phyloP scores from a whole-genome alignment of 371 early-diverging fungal species.

The Mucor irregularis region DNA sequence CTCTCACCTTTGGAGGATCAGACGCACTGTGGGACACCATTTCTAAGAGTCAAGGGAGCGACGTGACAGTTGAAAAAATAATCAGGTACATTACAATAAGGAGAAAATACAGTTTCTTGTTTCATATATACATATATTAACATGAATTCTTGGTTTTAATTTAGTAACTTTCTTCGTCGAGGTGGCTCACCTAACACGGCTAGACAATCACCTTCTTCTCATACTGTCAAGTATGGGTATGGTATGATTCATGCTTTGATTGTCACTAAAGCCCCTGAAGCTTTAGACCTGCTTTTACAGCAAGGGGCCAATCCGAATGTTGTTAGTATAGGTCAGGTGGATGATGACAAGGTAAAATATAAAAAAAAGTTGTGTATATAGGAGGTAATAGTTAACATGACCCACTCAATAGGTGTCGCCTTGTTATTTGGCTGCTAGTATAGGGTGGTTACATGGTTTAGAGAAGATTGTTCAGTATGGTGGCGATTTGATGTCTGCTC shows the following conservation, averaged over 20 bases:
- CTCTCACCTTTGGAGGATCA: constrained; percentile 45
- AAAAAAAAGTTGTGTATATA: not conserved
- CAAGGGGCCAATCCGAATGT: constrained; percentile 50
- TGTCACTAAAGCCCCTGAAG: constrained; percentile 33
- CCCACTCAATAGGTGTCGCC: constrained; percentile 38
- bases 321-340: constrained; percentile 30
- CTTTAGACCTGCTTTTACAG: constrained; percentile 39
- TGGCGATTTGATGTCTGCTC: constrained; percentile 41
- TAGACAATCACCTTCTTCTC: constrained; percentile 32
- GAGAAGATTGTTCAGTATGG: constrained; percentile 42
- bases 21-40: constrained; percentile 50
- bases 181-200: constrained; percentile 54
- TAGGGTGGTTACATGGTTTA: constrained; percentile 43
- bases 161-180: constrained; percentile 42
- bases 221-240: constrained; percentile 44
- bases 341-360: constrained; percentile 40
- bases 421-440: constrained; percentile 44
- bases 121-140: not conserved
- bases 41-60: constrained; percentile 34
- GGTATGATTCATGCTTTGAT: constrained; percentile 51
- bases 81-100: constrained; percentile 27
- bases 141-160: not conserved
- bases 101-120: not conserved
- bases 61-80: constrained; percentile 44
- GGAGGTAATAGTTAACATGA: not conserved